Evolutionary conservation across 352 stramenopile genomes (phyloP).

Genomic region (Thalassiosira hispida): DNA sequence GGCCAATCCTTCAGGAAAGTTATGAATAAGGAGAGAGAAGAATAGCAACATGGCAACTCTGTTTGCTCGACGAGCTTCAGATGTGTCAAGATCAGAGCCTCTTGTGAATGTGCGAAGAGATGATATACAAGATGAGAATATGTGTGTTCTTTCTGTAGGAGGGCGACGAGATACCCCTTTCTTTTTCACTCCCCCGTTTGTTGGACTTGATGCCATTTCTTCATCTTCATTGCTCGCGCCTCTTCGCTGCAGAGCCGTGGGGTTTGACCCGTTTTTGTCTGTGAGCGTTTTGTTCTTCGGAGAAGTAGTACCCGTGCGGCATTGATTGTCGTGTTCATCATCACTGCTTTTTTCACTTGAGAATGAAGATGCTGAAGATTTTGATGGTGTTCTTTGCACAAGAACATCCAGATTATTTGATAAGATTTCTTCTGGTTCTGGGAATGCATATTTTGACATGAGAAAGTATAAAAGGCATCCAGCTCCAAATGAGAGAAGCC

Average conservation of each 20-base stretch:
- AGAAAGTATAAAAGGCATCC: slow-evolving; percentile 70
- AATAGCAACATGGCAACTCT: slow-evolving; percentile 81
- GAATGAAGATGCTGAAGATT: not conserved
- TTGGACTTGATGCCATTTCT: slow-evolving; percentile 27
- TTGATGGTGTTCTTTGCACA: slow-evolving; percentile 16
- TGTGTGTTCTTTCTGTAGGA: slow-evolving; percentile 11
- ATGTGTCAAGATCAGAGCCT: slow-evolving; percentile 56
- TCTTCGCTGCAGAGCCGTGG: slow-evolving; percentile 35
- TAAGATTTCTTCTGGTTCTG: slow-evolving; percentile 68
- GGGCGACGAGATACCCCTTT: slow-evolving; percentile 7
- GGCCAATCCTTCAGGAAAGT: slow-evolving; percentile 83
- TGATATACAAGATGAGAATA: slow-evolving; percentile 18
- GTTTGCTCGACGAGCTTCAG: slow-evolving; percentile 61
- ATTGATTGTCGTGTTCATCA: slow-evolving; percentile 29
- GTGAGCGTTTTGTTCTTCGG: slow-evolving; percentile 5
- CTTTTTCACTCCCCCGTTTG: slow-evolving; percentile 11
- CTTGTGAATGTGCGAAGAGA: slow-evolving; percentile 36
- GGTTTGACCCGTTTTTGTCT: not conserved
- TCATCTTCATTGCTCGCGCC: slow-evolving; percentile 14
- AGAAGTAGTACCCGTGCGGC: slow-evolving; percentile 13
- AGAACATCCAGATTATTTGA: slow-evolving; percentile 21
- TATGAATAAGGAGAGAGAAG: slow-evolving; percentile 76
- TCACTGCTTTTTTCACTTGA: slow-evolving; percentile 23
- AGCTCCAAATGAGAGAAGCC: slow-evolving; percentile 56
- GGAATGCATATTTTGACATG: slow-evolving; percentile 66